Evolutionary conservation across 2,329 filamentous ascomycete species (phyloP).

Genomic region (Aspergillus aculeatinus): DNA sequence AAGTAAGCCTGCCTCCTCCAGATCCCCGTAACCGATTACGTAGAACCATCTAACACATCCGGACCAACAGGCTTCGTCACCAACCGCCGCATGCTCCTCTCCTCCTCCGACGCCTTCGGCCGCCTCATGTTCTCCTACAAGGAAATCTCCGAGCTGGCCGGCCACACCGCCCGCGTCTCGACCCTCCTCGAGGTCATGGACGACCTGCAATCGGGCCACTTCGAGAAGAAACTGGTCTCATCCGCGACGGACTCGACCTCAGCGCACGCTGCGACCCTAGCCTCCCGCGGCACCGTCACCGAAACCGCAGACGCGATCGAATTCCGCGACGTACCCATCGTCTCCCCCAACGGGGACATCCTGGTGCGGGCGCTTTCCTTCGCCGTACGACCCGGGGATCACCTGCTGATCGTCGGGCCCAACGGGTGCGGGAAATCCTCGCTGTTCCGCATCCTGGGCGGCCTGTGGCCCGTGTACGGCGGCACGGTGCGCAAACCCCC

Average conservation of each 20-base stretch:
- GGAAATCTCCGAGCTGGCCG: slow-evolving; percentile 92
- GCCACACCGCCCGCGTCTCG: slow-evolving; percentile 89
- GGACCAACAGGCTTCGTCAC: slow-evolving; percentile 71
- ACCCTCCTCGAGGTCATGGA: slow-evolving; percentile 90
- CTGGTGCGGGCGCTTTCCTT: slow-evolving; percentile 84
- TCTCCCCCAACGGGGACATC: slow-evolving; percentile 94
- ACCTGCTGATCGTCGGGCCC: slow-evolving; percentile 90
- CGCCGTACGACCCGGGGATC: slow-evolving; percentile 78
- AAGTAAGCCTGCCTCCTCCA: slow-evolving; percentile 43
- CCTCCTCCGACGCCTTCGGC: slow-evolving; percentile 92
- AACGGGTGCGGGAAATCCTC: slow-evolving; percentile 98
- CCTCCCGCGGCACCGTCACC: slow-evolving; percentile 75
- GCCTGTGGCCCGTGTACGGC: slow-evolving; percentile 96
- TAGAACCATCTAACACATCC: not conserved
- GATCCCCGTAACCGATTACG: too few species aligned
- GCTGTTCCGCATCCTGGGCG: slow-evolving; percentile 92
- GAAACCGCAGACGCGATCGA: slow-evolving; percentile 76
- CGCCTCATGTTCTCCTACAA: slow-evolving; percentile 98
- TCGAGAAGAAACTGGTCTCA: slow-evolving; percentile 94
- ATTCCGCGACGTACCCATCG: slow-evolving; percentile 88
- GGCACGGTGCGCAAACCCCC: slow-evolving; percentile 89
- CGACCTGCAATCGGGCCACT: slow-evolving; percentile 83
- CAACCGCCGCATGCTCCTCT: slow-evolving; percentile 86
- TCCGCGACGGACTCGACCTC: slow-evolving; percentile 68
- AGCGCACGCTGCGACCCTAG: slow-evolving; percentile 77